Evolutionary conservation across 176 grass and related monocot genomes (phyloP).

Genomic region (Panicum miliaceum): DNA sequence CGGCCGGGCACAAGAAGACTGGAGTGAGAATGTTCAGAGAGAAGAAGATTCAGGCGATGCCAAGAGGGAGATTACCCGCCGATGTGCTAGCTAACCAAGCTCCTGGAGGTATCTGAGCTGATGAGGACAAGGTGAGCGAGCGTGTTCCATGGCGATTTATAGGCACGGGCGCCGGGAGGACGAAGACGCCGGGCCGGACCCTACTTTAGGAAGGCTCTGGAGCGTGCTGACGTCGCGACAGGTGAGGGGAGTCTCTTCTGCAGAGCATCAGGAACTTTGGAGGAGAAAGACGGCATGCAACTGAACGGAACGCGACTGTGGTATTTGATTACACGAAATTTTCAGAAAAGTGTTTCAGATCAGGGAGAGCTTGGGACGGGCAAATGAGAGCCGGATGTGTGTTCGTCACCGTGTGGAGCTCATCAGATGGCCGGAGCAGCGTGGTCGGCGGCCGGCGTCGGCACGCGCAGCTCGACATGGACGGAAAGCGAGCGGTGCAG

Average conservation of each 20-base stretch:
- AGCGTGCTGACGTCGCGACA: neutral
- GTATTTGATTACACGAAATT: neutral
- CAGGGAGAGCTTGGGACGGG: neutral
- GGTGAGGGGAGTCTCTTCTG: neutral
- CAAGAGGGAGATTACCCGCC: neutral
- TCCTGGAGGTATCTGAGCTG: neutral
- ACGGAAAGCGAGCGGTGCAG: neutral
- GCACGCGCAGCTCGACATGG: neutral
- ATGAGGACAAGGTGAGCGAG: neutral
- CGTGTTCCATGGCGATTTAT: neutral
- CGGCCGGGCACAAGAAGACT: no score
- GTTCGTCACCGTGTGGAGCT: neutral
- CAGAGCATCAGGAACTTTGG: neutral
- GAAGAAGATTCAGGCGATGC: neutral
- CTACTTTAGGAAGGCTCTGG: constrained; percentile 5
- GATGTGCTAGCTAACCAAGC: neutral
- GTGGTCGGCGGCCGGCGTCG: constrained; percentile 9
- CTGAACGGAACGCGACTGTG: neutral
- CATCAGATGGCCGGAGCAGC: neutral
- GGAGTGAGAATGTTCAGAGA: neutral
- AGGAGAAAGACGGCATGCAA: constrained; percentile 1
- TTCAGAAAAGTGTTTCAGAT: neutral
- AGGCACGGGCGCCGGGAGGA: neutral
- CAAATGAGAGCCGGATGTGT: neutral
- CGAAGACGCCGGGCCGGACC: neutral